phyloP scores from a whole-genome alignment of 2,329 filamentous ascomycete genomes.

The Chrysoporthe austroafricana region DNA sequence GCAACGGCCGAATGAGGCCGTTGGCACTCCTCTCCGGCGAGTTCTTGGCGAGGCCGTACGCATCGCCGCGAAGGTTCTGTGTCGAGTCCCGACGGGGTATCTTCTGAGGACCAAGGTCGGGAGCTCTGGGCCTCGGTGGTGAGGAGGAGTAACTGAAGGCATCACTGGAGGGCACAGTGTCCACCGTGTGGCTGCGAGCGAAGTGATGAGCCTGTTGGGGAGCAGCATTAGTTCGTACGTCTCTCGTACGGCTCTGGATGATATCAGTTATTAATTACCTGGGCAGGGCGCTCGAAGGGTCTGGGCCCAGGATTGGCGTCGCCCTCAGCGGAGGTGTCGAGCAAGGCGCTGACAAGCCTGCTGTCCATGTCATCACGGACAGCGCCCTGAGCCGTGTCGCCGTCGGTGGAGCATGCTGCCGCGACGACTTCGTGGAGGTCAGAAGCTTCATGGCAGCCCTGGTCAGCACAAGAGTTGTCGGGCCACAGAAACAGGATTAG shows the following conservation, averaged over 20 bases:
- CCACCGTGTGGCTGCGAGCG: constrained; percentile 20
- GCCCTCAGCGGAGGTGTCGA: constrained; percentile 21
- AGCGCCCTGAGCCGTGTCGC: not conserved
- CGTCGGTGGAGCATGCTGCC: not conserved
- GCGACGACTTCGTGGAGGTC: constrained; percentile 6
- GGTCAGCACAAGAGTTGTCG: not conserved
- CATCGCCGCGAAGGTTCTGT: not conserved
- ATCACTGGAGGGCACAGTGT: constrained; percentile 9
- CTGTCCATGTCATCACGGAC: constrained; percentile 10
- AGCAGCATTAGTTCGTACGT: not conserved
- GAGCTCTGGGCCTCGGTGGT: not conserved
- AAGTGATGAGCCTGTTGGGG: constrained; percentile 3
- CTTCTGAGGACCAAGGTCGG: not conserved
- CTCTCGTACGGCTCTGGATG: not conserved
- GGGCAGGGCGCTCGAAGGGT: not conserved
- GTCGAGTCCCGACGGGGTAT: constrained; percentile 20
- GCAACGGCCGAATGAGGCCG: constrained; percentile 18
- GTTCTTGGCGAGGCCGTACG: not conserved
- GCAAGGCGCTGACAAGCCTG: constrained; percentile 22
- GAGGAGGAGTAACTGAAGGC: constrained; percentile 4
- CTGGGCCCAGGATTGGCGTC: not conserved
- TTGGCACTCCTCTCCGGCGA: constrained; percentile 17
- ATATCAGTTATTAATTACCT: not conserved
- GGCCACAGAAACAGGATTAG: too few species aligned
- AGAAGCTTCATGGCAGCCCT: constrained; percentile 6